These are phyloP conservation scores for Fraxinus albicans DNA, from an alignment of 305 asterid genomes.

Conservation along the genomic window DNA sequence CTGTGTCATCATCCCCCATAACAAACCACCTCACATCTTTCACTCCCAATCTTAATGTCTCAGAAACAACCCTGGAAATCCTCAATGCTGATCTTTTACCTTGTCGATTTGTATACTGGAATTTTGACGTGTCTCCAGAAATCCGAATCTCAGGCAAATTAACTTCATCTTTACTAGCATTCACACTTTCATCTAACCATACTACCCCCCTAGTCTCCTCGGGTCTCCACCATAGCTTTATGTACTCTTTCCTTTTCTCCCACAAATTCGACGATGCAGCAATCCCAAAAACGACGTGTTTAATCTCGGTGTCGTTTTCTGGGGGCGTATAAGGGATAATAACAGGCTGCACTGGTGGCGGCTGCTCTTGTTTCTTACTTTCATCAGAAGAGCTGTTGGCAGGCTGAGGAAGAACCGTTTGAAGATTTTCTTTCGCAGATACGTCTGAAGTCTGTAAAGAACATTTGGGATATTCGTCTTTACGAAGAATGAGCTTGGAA, in stretches of 20 bases:
- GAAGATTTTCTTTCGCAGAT: constrained; percentile 24
- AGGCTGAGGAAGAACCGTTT: constrained; percentile 3
- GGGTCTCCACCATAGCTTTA: constrained; percentile 81
- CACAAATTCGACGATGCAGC: constrained; percentile 84
- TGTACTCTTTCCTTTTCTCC: constrained; percentile 68
- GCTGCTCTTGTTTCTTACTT: neutral
- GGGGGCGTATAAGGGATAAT: neutral
- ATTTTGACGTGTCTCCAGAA: constrained; percentile 60
- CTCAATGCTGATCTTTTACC: constrained; percentile 80
- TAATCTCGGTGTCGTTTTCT: constrained; percentile 31
- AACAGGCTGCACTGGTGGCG: neutral
- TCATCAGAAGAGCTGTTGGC: neutral
- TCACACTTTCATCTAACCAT: constrained; percentile 57
- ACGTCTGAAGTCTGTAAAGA: constrained; percentile 23
- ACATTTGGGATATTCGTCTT: constrained; percentile 22
- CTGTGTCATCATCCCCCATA: constrained; percentile 96
- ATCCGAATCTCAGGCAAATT: constrained; percentile 51
- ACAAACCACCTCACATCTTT: constrained; percentile 87
- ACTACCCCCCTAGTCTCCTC: constrained; percentile 74
- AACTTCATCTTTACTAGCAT: constrained; percentile 19
- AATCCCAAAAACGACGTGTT: constrained; percentile 64
- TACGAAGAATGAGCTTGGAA: constrained; percentile 49
- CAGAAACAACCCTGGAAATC: constrained; percentile 88
- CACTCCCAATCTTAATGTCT: constrained; percentile 75
- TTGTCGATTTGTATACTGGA: constrained; percentile 61